Base-by-base conservation (phyloP, 1,284 basidiomycete species). In the Apiotrichum mycotoxinovorans region DNA sequence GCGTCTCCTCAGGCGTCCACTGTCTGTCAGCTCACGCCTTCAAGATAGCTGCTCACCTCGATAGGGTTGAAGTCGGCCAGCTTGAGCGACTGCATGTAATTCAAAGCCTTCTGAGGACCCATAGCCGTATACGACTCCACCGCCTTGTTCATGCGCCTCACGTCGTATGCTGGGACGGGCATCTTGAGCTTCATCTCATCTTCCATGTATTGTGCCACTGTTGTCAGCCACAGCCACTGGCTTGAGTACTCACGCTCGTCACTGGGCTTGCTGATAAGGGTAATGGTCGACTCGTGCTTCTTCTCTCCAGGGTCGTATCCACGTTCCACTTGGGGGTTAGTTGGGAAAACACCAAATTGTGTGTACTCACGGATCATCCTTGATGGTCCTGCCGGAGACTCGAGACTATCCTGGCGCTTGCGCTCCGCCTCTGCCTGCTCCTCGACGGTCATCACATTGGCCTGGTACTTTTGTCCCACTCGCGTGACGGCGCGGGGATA, bases 401-500 rank as follows among this genome's bases (percentile, higher is more conserved):
- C 66, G 20, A 65, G 57, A 2, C 49, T 56, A 1, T 58, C 48
- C 23, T 62, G 53, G 22, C 62, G 63, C 25, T 56, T 51, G 22
- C 51, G 49, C 42, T 69, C 68, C 9, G 60, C 60, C 7, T 48
- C 67, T 46, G 66, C 62, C 51, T 76, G 72, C 48, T 76, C 73
- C 54, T 75, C 72, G 72, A 74, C 76, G 0, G 70, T 58, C 7
- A 70, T 67, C 15, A 77, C 73, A 44, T 66, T 80, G 10, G 85
- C 88, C 72, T 97, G 94, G 72, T 84, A 97, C 70, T 90, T 93
- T 50, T 85, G 82, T 4, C 93, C 93, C 25, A 91, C 82, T 18
- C 94, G 86, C 17, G 90, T 93, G 2, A 89, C 88, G 9, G 89
- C 86, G 48, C 91, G 86, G 56, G 93, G 92, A 75, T 93, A 97